Percentiles rank a stretch among this genome's conserved stretches.
phyloP scores from a whole-genome alignment of 306 rosid genomes.

The Hylodesmum podocarpum region DNA sequence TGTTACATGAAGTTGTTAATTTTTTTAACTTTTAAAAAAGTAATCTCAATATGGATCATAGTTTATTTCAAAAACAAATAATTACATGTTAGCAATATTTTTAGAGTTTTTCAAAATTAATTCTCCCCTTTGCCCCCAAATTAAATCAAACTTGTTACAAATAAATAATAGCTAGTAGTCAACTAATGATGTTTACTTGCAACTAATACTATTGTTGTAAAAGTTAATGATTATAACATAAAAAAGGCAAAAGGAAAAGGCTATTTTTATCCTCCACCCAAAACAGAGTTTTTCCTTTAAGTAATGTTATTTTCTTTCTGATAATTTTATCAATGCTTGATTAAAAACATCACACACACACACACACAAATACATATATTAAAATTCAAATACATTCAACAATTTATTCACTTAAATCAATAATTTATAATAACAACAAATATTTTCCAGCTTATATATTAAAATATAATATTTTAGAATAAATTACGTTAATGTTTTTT shows the following conservation, averaged over 20 bases:
- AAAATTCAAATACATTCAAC: background rate
- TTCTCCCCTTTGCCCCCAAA: background rate
- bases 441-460: background rate
- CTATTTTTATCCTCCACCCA: background rate
- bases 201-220: background rate
- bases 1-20: too few species aligned
- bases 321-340: background rate
- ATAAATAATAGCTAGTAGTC: background rate
- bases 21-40: background rate
- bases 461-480: too few species aligned
- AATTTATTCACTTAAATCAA: background rate
- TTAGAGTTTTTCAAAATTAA: background rate
- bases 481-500: too few species aligned
- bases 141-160: background rate
- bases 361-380: background rate
- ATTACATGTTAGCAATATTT: too few species aligned
- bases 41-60: too few species aligned
- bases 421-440: background rate
- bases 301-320: background rate
- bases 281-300: background rate
- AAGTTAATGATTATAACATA: background rate
- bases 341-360: background rate
- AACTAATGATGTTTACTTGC: background rate
- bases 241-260: background rate
- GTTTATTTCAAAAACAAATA: too few species aligned